A percentile compares a stretch with the other conserved stretches of the same genome.
Conservation (phyloP, 2,329 filamentous ascomycete species). For the Ascochyta viciae-villosae region DNA sequence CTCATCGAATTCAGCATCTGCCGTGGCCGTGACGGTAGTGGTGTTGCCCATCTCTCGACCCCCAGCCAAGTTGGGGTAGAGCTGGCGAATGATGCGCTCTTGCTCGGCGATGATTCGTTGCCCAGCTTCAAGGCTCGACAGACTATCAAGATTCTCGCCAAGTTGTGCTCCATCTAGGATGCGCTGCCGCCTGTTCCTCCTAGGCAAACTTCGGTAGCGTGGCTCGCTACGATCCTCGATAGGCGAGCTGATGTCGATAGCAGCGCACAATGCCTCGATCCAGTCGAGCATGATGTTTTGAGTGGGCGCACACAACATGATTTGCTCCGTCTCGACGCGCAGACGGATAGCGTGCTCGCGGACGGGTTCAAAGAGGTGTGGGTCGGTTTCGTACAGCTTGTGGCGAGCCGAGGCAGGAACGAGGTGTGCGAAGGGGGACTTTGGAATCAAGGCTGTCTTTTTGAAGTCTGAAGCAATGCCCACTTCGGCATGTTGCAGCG, state of each 20-base stretch:
- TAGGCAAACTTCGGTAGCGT: slow-evolving; percentile 56
- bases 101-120: slow-evolving; percentile 56
- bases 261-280: slow-evolving; percentile 72
- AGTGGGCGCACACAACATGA: slow-evolving; percentile 71
- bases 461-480: slow-evolving; percentile 76
- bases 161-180: slow-evolving; percentile 42
- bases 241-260: slow-evolving; percentile 73
- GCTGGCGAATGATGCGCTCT: slow-evolving; percentile 55
- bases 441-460: slow-evolving; percentile 59
- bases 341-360: slow-evolving; percentile 72
- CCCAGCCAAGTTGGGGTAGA: slow-evolving; percentile 54
- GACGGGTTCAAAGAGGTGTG: slow-evolving; percentile 54
- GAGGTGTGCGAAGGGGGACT: slow-evolving; percentile 55
- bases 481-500: slow-evolving; percentile 75
- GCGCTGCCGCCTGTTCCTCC: slow-evolving; percentile 50
- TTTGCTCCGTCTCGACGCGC: slow-evolving; percentile 75
- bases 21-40: slow-evolving; percentile 18
- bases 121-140: slow-evolving; percentile 40
- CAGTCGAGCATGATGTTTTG: slow-evolving; percentile 72
- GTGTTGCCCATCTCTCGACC: slow-evolving; percentile 17
- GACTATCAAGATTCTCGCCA: slow-evolving; percentile 42
- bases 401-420: slow-evolving; percentile 50
- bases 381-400: slow-evolving; percentile 55
- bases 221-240: slow-evolving; percentile 69
- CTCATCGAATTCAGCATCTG: slow-evolving; percentile 46